phyloP scores from a whole-genome alignment of 2,329 filamentous ascomycete species.

The Cytospora piceicola region DNA sequence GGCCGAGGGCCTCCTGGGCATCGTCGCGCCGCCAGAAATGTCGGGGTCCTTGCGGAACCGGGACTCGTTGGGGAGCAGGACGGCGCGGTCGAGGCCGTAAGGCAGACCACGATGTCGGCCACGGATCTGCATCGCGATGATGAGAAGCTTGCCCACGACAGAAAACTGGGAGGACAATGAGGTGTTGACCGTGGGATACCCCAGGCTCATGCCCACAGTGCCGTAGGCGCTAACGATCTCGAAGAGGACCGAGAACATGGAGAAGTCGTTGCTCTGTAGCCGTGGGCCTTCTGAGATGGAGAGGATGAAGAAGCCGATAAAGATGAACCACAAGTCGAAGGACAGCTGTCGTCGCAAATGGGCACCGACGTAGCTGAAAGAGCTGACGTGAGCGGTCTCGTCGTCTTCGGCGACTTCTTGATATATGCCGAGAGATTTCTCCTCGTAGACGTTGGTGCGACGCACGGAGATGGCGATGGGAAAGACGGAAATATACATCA shows the following conservation, averaged over 20 bases:
- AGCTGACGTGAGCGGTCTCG: constrained; percentile 56
- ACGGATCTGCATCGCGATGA: constrained; percentile 71
- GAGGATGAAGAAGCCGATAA: constrained; percentile 90
- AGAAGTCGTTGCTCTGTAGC: constrained; percentile 66
- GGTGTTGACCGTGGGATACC: constrained; percentile 74
- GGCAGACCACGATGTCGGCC: constrained; percentile 70
- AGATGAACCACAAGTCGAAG: constrained; percentile 98
- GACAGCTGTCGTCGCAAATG: constrained; percentile 93
- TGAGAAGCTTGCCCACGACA: constrained; percentile 70
- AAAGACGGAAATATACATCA: constrained; percentile 99
- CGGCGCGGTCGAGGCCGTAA: constrained; percentile 67
- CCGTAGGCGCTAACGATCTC: constrained; percentile 91
- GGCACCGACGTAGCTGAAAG: constrained; percentile 83
- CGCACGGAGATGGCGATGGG: constrained; percentile 95
- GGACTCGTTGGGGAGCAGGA: constrained; percentile 61
- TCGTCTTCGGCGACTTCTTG: constrained; percentile 45
- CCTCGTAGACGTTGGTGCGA: constrained; percentile 94
- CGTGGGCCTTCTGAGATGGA: constrained; percentile 81
- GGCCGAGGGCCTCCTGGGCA: constrained; percentile 44
- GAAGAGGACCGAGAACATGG: constrained; percentile 74
- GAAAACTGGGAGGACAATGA: constrained; percentile 84
- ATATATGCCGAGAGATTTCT: constrained; percentile 80
- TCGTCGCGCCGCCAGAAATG: constrained; percentile 44
- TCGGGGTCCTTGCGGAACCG: constrained; percentile 58
- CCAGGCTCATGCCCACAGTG: constrained; percentile 88